These are phyloP conservation scores for Neurospora sp. DNA, from an alignment of 2,329 filamentous ascomycete genomes.

Conservation along the genomic window DNA sequence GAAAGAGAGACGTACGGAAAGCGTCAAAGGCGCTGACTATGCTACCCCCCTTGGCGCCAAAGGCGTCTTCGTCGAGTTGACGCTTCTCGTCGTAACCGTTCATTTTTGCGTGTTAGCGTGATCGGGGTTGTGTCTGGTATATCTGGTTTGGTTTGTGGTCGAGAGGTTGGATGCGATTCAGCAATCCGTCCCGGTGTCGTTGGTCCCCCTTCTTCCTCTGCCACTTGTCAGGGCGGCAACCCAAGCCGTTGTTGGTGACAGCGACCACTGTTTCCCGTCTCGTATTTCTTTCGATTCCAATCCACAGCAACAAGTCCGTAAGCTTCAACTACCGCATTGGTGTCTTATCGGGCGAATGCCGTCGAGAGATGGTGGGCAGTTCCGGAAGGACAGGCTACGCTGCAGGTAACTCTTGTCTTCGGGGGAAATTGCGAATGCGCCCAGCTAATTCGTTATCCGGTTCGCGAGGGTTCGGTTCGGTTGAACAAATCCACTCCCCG, in stretches of 20 bases:
- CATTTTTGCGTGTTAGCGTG: slow-evolving; percentile 39
- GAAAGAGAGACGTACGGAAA: slow-evolving; percentile 59
- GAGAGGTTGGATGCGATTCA: not conserved
- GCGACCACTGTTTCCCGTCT: not conserved
- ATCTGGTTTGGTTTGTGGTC: not conserved
- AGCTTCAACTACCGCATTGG: not conserved
- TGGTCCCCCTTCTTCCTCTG: not conserved
- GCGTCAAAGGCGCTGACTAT: slow-evolving; percentile 88
- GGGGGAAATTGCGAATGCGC: not conserved
- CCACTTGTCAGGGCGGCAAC: not conserved
- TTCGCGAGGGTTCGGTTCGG: not conserved
- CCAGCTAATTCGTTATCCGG: not conserved
- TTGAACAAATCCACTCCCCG: not conserved
- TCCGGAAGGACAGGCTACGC: not conserved
- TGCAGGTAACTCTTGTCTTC: not conserved
- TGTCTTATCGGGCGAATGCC: not conserved
- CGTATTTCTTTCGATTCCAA: not conserved
- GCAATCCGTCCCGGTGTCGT: not conserved
- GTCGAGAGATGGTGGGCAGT: not conserved
- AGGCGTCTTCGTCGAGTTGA: slow-evolving; percentile 66
- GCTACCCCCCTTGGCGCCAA: slow-evolving; percentile 57
- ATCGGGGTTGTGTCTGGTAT: not conserved
- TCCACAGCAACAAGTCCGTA: not conserved
- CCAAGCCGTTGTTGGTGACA: not conserved
- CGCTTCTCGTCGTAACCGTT: slow-evolving; percentile 64